Evolutionary conservation across 2,329 filamentous ascomycete species (phyloP), one percentile per base, ranked within the genome.

Genomic region (Ceratocystis eucalypticola): DNA sequence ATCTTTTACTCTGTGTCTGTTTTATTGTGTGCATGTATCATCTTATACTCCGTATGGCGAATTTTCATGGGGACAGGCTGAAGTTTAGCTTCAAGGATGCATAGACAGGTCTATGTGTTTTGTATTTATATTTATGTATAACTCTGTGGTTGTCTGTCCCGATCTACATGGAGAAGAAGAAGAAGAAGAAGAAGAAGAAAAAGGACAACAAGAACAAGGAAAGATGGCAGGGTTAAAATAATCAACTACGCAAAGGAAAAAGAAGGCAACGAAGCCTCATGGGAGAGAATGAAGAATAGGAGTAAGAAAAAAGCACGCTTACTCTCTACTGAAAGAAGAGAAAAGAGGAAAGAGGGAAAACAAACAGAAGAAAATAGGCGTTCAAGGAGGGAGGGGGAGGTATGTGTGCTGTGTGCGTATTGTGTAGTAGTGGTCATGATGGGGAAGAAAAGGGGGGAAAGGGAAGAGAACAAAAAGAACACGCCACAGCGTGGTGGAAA

Each of bases 301-400:
- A 41, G 37, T 12, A 41, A 41, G 37, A 15, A 41, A 41, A 41
- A 15, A 41, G 37, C 37, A 41, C 37, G 12, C 10, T 4, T 12
- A 41, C 37, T 41, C 37, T 41, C 8, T 10, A 12, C 3, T 12
- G 10, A 59, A 65, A 28, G 10, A 37, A 59, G 46, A 12, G 10
- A 66, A 62, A 55, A 62, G 46, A 59, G 46, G 1, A 62, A 55
- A 62, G 46, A 59, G 46, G 2, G 17, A 66, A 62, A 62, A 55
- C 61, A 53, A 50, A 25, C 3, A 46, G 33, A 30, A 53, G 17
- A 22, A 50, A 33, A 41, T 25, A 46, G 17, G 7, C 8, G 5
- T 20, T 25, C 20, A 63, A 41, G 37, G 10, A 41, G 37, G 37
- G 12, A 12, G 33, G 37, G 10, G 37, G 10, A 4, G 37, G 37